Evolutionary conservation across 2,329 filamentous ascomycete species (phyloP).

Genomic region (Curvularia verruculosa): DNA sequence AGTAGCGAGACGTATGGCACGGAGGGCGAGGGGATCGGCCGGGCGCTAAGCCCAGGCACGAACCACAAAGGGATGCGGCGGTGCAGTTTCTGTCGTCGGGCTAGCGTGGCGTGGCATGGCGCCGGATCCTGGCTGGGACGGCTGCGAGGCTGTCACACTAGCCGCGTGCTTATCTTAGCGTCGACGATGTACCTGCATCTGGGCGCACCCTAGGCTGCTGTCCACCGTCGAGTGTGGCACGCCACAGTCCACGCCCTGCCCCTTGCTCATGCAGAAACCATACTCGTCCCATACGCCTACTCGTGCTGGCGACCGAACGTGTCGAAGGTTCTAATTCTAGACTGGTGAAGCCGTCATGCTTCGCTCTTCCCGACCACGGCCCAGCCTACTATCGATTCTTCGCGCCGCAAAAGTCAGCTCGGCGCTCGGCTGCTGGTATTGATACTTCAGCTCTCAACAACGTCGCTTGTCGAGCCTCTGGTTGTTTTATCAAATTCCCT

Average conservation of each 20-base stretch:
- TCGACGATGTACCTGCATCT: slow-evolving; percentile 15
- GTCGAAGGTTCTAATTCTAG: slow-evolving; percentile 15
- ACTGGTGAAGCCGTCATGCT: slow-evolving; percentile 7
- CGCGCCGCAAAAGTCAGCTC: slow-evolving; percentile 14
- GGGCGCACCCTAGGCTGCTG: slow-evolving; percentile 2
- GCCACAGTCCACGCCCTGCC: slow-evolving; percentile 7
- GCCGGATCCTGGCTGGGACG: slow-evolving; percentile 1
- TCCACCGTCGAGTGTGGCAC: slow-evolving; percentile 1
- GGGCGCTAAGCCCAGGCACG: slow-evolving; percentile 13
- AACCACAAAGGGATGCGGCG: slow-evolving; percentile 1
- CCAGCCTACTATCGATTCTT: slow-evolving; percentile 15
- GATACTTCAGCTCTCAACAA: slow-evolving; percentile 16
- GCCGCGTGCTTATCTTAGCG: slow-evolving; percentile 11
- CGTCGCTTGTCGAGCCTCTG: background rate
- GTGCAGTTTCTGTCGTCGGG: slow-evolving; percentile 1
- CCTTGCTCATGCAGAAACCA: slow-evolving; percentile 14
- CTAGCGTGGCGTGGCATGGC: slow-evolving; percentile 10
- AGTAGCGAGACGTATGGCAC: slow-evolving; percentile 1
- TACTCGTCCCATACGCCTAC: slow-evolving; percentile 2
- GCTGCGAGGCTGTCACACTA: slow-evolving; percentile 18
- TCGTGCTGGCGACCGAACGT: slow-evolving; percentile 5
- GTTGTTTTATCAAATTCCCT: slow-evolving; percentile 4
- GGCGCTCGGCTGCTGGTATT: slow-evolving; percentile 10
- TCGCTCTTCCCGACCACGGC: slow-evolving; percentile 13
- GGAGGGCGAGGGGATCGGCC: slow-evolving; percentile 11